phyloP scores from a whole-genome alignment of 805 yeast species.

The Kodamaea hsintzibuensis region DNA sequence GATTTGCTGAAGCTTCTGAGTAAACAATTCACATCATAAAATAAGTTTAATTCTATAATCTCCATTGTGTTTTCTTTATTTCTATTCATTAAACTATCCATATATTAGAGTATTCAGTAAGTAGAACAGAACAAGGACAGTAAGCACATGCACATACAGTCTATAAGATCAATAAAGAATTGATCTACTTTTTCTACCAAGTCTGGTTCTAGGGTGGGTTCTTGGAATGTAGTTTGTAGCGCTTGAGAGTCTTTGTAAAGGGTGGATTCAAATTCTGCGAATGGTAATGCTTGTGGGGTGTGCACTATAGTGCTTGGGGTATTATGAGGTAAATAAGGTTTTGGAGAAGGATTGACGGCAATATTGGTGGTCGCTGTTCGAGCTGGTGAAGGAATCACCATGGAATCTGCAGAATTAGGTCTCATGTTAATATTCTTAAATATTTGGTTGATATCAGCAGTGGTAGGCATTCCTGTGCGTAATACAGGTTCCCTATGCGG shows the following conservation, averaged over 20 bases:
- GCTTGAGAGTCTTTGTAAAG: conserved; percentile 6
- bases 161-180: conserved; percentile 1
- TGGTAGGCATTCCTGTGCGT: conserved; percentile 5
- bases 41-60: conserved; percentile 13
- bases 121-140: not conserved
- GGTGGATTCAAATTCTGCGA: conserved; percentile 19
- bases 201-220: not conserved
- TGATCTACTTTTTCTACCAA: conserved; percentile 6
- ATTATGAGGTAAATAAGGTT: too few species aligned
- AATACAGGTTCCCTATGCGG: not conserved
- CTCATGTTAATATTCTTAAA: conserved; percentile 4
- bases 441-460: conserved; percentile 3
- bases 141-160: conserved; percentile 2
- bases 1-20: conserved; percentile 94
- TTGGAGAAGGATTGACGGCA: not conserved
- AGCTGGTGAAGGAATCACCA: conserved; percentile 1
- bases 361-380: conserved; percentile 2
- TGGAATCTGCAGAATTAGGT: conserved; percentile 10
- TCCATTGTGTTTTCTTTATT: conserved; percentile 12
- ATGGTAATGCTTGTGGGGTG: conserved; percentile 27
- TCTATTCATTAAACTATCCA: conserved; percentile 8
- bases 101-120: not conserved
- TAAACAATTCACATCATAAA: conserved; percentile 31
- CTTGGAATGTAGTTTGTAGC: not conserved
- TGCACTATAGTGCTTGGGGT: conserved; percentile 1